phyloP scores from a whole-genome alignment of 1,139 yeast species.

The Kodamaea sp. region DNA sequence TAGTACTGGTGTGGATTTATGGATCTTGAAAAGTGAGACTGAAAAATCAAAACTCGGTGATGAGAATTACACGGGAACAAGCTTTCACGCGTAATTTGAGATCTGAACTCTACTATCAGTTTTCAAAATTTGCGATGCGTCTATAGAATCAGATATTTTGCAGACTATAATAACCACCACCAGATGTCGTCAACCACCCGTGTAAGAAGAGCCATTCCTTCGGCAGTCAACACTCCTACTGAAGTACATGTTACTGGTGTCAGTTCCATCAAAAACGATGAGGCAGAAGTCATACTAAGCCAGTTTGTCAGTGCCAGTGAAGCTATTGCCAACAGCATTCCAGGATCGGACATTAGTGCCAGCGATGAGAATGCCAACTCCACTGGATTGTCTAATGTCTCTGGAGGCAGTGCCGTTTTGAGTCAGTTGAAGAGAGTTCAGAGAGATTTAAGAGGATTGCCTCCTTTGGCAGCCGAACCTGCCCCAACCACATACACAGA shows the following conservation, averaged over 20 bases:
- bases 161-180: background rate
- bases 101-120: too few species aligned
- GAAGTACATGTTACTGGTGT: slow-evolving; percentile 38
- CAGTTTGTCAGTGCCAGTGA: slow-evolving; percentile 45
- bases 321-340: slow-evolving; percentile 14
- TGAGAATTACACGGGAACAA: background rate
- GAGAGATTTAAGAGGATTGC: slow-evolving; percentile 72
- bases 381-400: slow-evolving; percentile 24
- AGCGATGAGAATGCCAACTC: slow-evolving; percentile 11
- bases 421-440: slow-evolving; percentile 69
- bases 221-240: slow-evolving; percentile 53
- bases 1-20: too few species aligned
- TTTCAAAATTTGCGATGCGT: slow-evolving; percentile 9
- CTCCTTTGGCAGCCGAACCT: slow-evolving; percentile 49
- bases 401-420: slow-evolving; percentile 36
- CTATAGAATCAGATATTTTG: background rate
- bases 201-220: slow-evolving; percentile 39
- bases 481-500: slow-evolving; percentile 7
- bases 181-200: slow-evolving; percentile 16
- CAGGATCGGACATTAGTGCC: slow-evolving; percentile 8
- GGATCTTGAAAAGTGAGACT: too few species aligned
- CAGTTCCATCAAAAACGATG: slow-evolving; percentile 32
- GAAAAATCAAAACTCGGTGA: too few species aligned
- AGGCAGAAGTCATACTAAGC: slow-evolving; percentile 48
- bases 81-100: too few species aligned